phyloP scores from a whole-genome alignment of 164 flowering plant genomes.

The Aristolochia californica region DNA sequence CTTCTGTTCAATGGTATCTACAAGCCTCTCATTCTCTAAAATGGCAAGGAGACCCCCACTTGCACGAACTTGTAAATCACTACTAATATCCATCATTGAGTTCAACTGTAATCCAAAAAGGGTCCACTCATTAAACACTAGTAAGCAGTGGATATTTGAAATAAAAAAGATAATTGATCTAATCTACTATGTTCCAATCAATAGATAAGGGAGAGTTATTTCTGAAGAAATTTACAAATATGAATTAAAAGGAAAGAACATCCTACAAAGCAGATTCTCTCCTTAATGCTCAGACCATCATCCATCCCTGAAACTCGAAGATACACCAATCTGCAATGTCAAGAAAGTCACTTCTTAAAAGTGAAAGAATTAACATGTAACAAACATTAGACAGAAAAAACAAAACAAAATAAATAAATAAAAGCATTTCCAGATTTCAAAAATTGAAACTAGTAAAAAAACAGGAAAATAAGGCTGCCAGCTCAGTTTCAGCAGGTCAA shows the following conservation, averaged over 20 bases:
- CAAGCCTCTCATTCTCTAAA: slow-evolving; percentile 81
- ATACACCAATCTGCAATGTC: slow-evolving; percentile 61
- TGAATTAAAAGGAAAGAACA: not conserved
- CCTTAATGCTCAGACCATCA: slow-evolving; percentile 77
- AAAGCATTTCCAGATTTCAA: not conserved
- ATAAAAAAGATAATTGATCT: not conserved
- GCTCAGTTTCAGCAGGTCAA: no score
- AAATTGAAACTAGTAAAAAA: no score
- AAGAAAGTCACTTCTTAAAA: no score
- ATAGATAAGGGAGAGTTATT: not conserved
- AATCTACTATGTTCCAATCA: no score
- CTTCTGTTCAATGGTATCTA: slow-evolving; percentile 74
- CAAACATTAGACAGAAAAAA: not conserved
- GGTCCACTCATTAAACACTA: not conserved
- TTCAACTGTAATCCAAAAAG: slow-evolving; percentile 39
- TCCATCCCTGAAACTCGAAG: slow-evolving; percentile 95
- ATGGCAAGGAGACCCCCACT: slow-evolving; percentile 96
- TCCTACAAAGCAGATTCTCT: slow-evolving; percentile 9
- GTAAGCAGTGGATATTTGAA: not conserved
- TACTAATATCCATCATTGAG: slow-evolving; percentile 87
- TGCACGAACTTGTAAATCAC: slow-evolving; percentile 94
- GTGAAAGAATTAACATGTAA: not conserved
- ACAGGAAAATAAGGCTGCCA: no score
- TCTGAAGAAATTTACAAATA: not conserved
- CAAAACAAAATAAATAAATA: not conserved